A percentile compares a stretch with the other conserved stretches of the same genome.
phyloP scores from a whole-genome alignment of 164 flowering plant species.

The Magnolia officinalis region DNA sequence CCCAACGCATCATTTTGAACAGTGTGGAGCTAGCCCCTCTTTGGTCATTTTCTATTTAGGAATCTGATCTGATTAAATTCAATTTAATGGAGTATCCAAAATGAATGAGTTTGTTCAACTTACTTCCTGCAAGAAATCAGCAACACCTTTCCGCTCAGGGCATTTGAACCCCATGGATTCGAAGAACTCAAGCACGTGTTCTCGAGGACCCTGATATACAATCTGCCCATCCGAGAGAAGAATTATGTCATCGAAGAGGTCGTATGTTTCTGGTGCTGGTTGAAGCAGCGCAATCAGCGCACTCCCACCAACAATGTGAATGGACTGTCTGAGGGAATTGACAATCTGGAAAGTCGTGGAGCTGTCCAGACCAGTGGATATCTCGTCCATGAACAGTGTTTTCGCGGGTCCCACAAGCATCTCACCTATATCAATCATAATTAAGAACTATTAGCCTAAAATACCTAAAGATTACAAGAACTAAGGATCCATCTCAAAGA shows the following conservation, averaged over 20 bases:
- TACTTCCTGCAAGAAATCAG: slow-evolving; percentile 39
- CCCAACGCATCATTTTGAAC: not conserved
- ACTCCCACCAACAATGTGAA: slow-evolving; percentile 56
- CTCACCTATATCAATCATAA: slow-evolving; percentile 28
- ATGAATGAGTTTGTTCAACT: slow-evolving; percentile 1
- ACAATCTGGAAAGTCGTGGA: slow-evolving; percentile 65
- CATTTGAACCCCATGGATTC: slow-evolving; percentile 41
- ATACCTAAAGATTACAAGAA: not conserved
- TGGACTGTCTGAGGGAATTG: slow-evolving; percentile 43
- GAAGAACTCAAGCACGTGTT: slow-evolving; percentile 55
- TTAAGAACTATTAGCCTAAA: not conserved
- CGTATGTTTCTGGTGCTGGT: slow-evolving; percentile 78
- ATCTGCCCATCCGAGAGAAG: slow-evolving; percentile 65
- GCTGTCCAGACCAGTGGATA: slow-evolving; percentile 49
- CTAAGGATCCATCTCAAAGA: not conserved
- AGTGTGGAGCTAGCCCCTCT: not conserved
- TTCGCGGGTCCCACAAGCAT: slow-evolving; percentile 54
- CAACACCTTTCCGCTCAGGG: slow-evolving; percentile 35
- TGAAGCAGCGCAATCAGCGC: slow-evolving; percentile 72
- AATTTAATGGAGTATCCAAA: no score
- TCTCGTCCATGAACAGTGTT: slow-evolving; percentile 33
- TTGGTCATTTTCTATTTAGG: not conserved
- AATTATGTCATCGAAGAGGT: slow-evolving; percentile 70
- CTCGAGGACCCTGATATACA: slow-evolving; percentile 71
- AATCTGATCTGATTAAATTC: no score